Evolutionary conservation across 1,284 basidiomycete species (phyloP), one percentile per base, ranked within the genome.

Genomic region (Apiotrichum porosum): DNA sequence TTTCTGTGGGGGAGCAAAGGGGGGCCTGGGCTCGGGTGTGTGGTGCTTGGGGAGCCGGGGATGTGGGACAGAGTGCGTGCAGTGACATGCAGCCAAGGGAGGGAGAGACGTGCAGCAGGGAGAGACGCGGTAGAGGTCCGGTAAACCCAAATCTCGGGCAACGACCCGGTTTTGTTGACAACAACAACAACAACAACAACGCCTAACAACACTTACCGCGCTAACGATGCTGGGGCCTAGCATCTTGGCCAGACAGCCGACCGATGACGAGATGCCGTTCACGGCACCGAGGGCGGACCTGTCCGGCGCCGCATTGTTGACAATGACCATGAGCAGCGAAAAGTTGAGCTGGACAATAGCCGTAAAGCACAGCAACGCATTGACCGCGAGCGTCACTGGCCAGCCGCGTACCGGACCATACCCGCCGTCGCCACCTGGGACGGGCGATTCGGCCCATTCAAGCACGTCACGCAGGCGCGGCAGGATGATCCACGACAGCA

Each of bases 231-330:
- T 67, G 3, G 70, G 70, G 3, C 70, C 70, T 9, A 69, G 40
- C 33, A 72, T 68, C 37, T 64, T 47, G 2, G 61, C 63, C 63
- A 71, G 60, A 44, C 67, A 68, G 57, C 64, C 64, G 1, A 68
- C 60, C 13, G 67, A 63, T 1, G 68, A 69, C 9, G 53, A 50
- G 18, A 71, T 64, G 3, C 69, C 69, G 39, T 71, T 69, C n/a
- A 71, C 61, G n/a, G 64, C 66, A 2, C 69, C 69, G 8, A 70
- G 44, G 14, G 69, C 63, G 10, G 61, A 57, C 36, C 56, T 58
- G 44, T 69, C 66, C 3, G 69, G 69, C 42, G 62, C 58, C 4
- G 58, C 50, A 49, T 60, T 59, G 44, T 71, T 71, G 36, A 71
- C 61, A 10, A 71, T 46, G 5, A 68, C 69, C 68, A 69, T 71